These are phyloP conservation scores for Boletus bicolor DNA, from an alignment of 768 basidiomycete species.

Conservation along the genomic window DNA sequence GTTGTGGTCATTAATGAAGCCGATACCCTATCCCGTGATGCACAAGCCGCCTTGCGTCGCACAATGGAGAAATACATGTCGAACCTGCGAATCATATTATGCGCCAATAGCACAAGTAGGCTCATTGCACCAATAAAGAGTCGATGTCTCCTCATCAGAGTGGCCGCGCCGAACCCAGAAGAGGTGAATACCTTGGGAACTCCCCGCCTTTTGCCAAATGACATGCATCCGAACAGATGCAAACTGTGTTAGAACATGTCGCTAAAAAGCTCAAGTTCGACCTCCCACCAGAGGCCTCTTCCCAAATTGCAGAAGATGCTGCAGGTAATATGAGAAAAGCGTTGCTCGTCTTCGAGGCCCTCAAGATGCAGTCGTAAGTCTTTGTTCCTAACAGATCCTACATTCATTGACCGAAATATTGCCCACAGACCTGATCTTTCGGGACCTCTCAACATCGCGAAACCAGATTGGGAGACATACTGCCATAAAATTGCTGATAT, in stretches of 20 bases:
- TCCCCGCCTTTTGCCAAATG: neutral
- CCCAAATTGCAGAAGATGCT: constrained; percentile 77
- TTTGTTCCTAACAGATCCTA: neutral
- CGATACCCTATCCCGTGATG: constrained; percentile 90
- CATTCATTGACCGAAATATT: neutral
- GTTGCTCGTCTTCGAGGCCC: constrained; percentile 87
- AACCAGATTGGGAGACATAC: constrained; percentile 99
- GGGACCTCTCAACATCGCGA: constrained; percentile 77
- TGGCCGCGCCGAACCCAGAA: constrained; percentile 76
- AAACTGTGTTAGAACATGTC: constrained; percentile 70
- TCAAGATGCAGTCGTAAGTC: constrained; percentile 93
- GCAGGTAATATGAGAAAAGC: constrained; percentile 94
- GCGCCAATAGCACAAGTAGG: constrained; percentile 91
- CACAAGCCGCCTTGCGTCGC: constrained; percentile 92
- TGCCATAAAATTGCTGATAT: constrained; percentile 89
- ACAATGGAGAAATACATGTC: constrained; percentile 99
- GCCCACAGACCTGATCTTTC: constrained; percentile 70
- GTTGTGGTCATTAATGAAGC: constrained; percentile 99
- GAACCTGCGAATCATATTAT: constrained; percentile 94
- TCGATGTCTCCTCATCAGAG: constrained; percentile 90
- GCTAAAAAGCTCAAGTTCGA: constrained; percentile 76
- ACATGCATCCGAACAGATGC: constrained; percentile 55
- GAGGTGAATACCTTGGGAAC: constrained; percentile 52
- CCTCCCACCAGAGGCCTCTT: constrained; percentile 72
- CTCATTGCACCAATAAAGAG: constrained; percentile 97